These are phyloP conservation scores for Solanum verrucosum DNA, from an alignment of 257 asterid species.

Conservation along the genomic window DNA sequence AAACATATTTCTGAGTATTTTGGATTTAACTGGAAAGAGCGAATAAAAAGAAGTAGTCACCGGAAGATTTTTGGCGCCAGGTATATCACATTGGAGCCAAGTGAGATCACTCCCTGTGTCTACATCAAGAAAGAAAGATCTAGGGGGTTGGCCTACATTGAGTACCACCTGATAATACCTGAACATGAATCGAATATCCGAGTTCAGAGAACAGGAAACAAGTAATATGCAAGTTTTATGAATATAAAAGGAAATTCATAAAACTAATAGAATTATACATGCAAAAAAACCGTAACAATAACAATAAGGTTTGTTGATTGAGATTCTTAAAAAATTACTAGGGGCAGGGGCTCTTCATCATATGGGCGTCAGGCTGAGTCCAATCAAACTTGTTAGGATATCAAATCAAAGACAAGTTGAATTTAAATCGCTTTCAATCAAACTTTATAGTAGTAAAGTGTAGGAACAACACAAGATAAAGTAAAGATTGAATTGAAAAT, in stretches of 20 bases:
- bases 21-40: neutral
- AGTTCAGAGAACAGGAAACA: neutral
- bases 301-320: neutral
- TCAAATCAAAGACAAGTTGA: neutral
- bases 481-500: neutral
- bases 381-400: no score
- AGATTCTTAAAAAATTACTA: neutral
- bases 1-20: neutral
- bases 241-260: no score
- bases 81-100: slow-evolving; percentile 95
- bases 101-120: slow-evolving; percentile 96
- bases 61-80: slow-evolving; percentile 67
- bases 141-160: slow-evolving; percentile 54
- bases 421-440: neutral
- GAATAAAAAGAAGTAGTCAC: slow-evolving; percentile 11
- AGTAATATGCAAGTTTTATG: neutral
- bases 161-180: slow-evolving; percentile 66
- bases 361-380: no score
- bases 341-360: neutral
- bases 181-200: neutral
- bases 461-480: neutral
- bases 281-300: no score
- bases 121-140: slow-evolving; percentile 56
- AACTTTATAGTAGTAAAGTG: neutral
- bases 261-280: no score